Evolutionary conservation across 2,329 filamentous ascomycete species (phyloP).

Genomic region (Plectosphaerella cucumerina): DNA sequence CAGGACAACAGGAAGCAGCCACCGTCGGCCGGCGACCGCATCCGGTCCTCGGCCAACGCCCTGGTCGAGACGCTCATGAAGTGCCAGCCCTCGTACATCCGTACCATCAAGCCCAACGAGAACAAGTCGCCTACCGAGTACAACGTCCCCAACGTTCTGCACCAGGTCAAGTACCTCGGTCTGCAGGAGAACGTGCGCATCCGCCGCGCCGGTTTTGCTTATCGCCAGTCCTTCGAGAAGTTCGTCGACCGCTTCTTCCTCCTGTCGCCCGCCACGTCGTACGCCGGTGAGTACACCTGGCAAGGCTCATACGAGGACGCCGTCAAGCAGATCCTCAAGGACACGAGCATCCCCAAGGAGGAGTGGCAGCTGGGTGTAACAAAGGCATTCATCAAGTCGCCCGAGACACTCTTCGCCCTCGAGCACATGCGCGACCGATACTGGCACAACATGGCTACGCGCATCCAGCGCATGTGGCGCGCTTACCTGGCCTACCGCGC

Average conservation of each 20-base stretch:
- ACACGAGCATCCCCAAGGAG: constrained; percentile 90
- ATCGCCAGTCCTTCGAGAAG: constrained; percentile 95
- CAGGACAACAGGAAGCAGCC: constrained; percentile 93
- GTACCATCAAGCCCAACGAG: constrained; percentile 98
- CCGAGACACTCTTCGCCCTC: constrained; percentile 91
- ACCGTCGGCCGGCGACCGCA: constrained; percentile 93
- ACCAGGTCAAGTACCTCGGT: constrained; percentile 98
- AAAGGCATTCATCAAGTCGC: constrained; percentile 97
- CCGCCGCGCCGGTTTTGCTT: constrained; percentile 91
- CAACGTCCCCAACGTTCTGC: constrained; percentile 85
- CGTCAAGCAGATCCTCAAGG: constrained; percentile 88
- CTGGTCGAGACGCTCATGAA: constrained; percentile 96
- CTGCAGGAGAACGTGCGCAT: constrained; percentile 99
- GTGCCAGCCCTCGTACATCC: constrained; percentile 94
- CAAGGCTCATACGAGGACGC: constrained; percentile 82
- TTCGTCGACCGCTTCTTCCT: constrained; percentile 98
- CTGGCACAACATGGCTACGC: constrained; percentile 99
- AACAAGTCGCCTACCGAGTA: constrained; percentile 96
- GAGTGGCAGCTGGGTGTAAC: constrained; percentile 97
- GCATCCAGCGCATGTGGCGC: constrained; percentile 95
- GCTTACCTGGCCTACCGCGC: constrained; percentile 90
- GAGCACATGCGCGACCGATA: constrained; percentile 98
- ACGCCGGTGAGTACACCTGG: constrained; percentile 97
- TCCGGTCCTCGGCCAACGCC: constrained; percentile 90
- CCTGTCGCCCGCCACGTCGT: constrained; percentile 88